A percentile compares a stretch with the other conserved stretches of the same genome.
Conservation (phyloP, 1,284 basidiomycete genomes). For the Uromyces viciae-fabae region DNA sequence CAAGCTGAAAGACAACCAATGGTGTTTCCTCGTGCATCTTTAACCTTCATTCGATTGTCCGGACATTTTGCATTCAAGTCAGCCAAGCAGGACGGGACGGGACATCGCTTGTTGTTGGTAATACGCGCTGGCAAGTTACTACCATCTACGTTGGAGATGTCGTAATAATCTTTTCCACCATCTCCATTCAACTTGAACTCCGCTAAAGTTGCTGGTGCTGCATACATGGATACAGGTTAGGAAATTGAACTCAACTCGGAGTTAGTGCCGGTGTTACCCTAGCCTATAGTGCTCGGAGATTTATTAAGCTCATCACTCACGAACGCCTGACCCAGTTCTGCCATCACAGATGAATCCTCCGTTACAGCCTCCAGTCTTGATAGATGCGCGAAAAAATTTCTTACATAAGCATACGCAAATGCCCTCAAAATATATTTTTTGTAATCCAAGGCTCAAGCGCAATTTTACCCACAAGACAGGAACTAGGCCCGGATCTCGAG, state of each 20-base stretch:
- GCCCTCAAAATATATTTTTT: too few species aligned
- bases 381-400: neutral
- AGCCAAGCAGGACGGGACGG: slow-evolving; percentile 44
- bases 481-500: slow-evolving; percentile 33
- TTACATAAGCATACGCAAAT: neutral
- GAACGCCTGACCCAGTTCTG: slow-evolving; percentile 25
- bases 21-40: slow-evolving; percentile 27
- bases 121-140: slow-evolving; percentile 50
- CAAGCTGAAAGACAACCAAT: slow-evolving; percentile 44
- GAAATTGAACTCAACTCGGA: neutral
- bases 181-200: slow-evolving; percentile 47
- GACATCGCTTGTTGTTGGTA: slow-evolving; percentile 45
- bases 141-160: slow-evolving; percentile 52
- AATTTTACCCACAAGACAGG: slow-evolving; percentile 39
- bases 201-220: slow-evolving; percentile 51
- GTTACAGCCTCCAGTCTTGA: slow-evolving; percentile 43
- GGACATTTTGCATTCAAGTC: slow-evolving; percentile 46
- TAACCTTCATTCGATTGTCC: slow-evolving; percentile 26
- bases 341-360: slow-evolving; percentile 46
- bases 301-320: slow-evolving; percentile 4
- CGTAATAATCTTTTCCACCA: slow-evolving; percentile 48
- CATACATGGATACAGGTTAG: slow-evolving; percentile 3
- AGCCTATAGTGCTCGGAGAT: neutral
- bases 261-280: neutral
- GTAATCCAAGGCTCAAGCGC: too few species aligned